Evolutionary conservation across 2,329 filamentous ascomycete genomes (phyloP).

Genomic region (Catunica adiposa): DNA sequence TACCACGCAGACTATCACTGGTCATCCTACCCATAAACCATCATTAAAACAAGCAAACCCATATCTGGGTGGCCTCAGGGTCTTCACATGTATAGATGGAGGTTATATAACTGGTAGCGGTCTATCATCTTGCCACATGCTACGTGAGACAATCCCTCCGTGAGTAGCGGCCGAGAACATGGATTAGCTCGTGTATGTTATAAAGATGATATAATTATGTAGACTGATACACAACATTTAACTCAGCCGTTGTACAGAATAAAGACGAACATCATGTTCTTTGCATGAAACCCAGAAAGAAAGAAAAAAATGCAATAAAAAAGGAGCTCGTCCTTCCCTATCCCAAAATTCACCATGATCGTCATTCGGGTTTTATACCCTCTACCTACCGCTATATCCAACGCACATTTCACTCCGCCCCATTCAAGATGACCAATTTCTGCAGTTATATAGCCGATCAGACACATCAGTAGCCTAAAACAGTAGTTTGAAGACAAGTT

Average conservation of each 20-base stretch:
- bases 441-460: neutral
- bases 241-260: too few species aligned
- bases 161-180: neutral
- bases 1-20: too few species aligned
- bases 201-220: too few species aligned
- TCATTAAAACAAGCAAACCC: neutral
- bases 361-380: too few species aligned
- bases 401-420: neutral
- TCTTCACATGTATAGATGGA: neutral
- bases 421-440: too few species aligned
- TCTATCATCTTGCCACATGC: neutral
- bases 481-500: neutral
- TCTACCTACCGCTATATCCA: neutral
- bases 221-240: too few species aligned
- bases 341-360: too few species aligned
- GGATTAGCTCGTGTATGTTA: neutral
- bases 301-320: too few species aligned
- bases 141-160: neutral
- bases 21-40: neutral
- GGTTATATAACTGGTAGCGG: neutral
- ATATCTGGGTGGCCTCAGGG: neutral
- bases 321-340: too few species aligned
- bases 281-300: too few species aligned
- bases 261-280: too few species aligned
- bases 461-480: neutral